These are phyloP conservation scores for Boletus patriciae DNA, from an alignment of 768 basidiomycete species.

Conservation along the genomic window DNA sequence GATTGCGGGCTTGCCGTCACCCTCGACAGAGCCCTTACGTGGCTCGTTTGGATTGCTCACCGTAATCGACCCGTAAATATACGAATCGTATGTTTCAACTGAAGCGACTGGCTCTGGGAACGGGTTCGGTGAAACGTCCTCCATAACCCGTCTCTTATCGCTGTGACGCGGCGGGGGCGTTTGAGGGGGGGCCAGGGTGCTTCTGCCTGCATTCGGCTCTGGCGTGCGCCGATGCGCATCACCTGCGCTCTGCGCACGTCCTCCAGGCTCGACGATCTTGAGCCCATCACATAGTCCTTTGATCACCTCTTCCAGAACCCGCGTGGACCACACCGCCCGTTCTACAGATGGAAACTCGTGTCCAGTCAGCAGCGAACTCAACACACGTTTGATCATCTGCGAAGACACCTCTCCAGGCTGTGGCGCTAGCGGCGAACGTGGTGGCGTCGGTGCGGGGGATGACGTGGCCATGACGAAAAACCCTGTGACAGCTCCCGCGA, in stretches of 20 bases:
- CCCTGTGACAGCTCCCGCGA: conserved; percentile 85
- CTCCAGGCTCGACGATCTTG: conserved; percentile 22
- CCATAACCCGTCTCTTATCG: conserved; percentile 22
- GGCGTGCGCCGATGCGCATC: conserved; percentile 41
- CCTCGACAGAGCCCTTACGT: conserved; percentile 19
- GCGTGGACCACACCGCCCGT: conserved; percentile 65
- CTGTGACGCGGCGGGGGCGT: conserved; percentile 48
- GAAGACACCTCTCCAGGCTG: conserved; percentile 62
- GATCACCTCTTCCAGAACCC: conserved; percentile 66
- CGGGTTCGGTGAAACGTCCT: conserved; percentile 62
- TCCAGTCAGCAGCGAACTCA: conserved; percentile 65
- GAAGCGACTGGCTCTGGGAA: conserved; percentile 66
- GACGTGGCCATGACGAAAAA: conserved; percentile 77
- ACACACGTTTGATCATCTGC: conserved; percentile 67
- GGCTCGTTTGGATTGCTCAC: conserved; percentile 49
- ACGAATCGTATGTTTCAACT: conserved; percentile 56
- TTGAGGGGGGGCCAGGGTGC: conserved; percentile 44
- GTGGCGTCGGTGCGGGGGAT: conserved; percentile 19
- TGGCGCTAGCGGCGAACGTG: conserved; percentile 47
- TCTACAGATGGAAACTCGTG: conserved; percentile 75
- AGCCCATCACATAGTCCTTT: conserved; percentile 72
- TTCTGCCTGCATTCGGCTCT: conserved; percentile 33
- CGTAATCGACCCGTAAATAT: conserved; percentile 57
- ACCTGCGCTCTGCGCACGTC: conserved; percentile 16
- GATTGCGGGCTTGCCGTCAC: conserved; percentile 34